Conservation (phyloP, 2,329 filamentous ascomycete species). For the Talaromyces amestolkiae region DNA sequence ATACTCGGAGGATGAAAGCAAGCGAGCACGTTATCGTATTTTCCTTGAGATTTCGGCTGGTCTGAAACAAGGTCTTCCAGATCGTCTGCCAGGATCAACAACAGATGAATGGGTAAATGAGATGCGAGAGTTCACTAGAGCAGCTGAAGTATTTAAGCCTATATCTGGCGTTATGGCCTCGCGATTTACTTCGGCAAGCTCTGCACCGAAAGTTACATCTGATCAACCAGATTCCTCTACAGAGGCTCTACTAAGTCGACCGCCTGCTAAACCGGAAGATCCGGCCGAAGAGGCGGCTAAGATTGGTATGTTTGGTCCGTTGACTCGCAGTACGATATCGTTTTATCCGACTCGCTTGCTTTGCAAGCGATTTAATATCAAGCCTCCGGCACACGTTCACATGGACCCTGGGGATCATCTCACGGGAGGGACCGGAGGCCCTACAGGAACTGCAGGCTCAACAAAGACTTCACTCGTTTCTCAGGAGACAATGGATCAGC, state of each 20-base stretch:
- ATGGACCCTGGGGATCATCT: conserved; percentile 47
- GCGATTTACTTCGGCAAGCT: conserved; percentile 70
- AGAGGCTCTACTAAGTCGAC: conserved; percentile 48
- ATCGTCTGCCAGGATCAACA: conserved; percentile 50
- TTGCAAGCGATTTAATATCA: conserved; percentile 95
- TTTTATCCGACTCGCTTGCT: conserved; percentile 81
- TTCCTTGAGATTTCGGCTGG: conserved; percentile 79
- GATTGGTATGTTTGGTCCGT: conserved; percentile 85
- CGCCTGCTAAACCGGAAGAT: conserved; percentile 61
- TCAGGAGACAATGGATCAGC: conserved; percentile 55
- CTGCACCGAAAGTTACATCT: conserved; percentile 39
- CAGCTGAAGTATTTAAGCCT: conserved; percentile 80
- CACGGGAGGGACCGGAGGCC: conserved; percentile 31
- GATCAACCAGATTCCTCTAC: conserved; percentile 32
- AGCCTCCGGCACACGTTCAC: conserved; percentile 67
- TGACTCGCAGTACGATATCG: conserved; percentile 70
- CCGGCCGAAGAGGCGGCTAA: conserved; percentile 82
- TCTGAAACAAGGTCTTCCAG: conserved; percentile 57
- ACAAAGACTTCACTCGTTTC: conserved; percentile 46
- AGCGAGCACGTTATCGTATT: conserved; percentile 73
- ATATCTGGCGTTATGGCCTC: conserved; percentile 91
- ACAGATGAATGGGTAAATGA: conserved; percentile 78
- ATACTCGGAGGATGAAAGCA: conserved; percentile 77
- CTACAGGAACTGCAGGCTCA: conserved; percentile 27
- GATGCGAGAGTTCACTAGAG: conserved; percentile 71